Evolutionary conservation across 176 grass and related monocot species (phyloP).

Genomic region (Carex parvula): DNA sequence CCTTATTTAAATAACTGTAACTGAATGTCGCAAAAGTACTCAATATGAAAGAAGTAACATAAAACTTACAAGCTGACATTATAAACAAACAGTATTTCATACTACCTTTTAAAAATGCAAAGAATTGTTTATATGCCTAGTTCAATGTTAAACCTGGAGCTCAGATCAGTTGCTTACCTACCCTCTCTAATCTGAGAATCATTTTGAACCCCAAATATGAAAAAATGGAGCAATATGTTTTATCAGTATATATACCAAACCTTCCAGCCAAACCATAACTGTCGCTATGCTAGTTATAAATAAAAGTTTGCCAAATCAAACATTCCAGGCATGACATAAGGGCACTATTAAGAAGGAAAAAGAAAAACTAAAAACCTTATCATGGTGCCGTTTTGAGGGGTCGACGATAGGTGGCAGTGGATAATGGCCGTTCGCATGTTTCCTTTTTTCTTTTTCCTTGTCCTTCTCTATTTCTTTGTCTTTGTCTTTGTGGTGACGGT

Average conservation of each 20-base stretch:
- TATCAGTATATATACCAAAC: not conserved
- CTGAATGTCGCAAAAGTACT: not conserved
- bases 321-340: not conserved
- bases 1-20: not conserved
- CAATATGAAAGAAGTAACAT: not conserved
- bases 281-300: not conserved
- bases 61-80: not conserved
- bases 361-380: not conserved
- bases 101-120: not conserved
- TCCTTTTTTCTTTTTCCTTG: constrained; percentile 21
- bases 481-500: constrained; percentile 26
- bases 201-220: not conserved
- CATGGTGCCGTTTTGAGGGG: constrained; percentile 1
- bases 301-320: not conserved
- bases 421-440: constrained; percentile 22
- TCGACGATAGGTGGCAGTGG: not conserved
- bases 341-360: not conserved
- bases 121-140: not conserved
- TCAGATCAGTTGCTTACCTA: not conserved
- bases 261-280: not conserved
- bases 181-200: not conserved
- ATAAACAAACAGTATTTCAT: not conserved
- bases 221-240: not conserved
- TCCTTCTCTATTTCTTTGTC: constrained; percentile 18
- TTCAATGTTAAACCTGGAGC: not conserved